Evolutionary conservation across 495 filamentous ascomycete species (phyloP).

Genomic region (Xylaria longipes): DNA sequence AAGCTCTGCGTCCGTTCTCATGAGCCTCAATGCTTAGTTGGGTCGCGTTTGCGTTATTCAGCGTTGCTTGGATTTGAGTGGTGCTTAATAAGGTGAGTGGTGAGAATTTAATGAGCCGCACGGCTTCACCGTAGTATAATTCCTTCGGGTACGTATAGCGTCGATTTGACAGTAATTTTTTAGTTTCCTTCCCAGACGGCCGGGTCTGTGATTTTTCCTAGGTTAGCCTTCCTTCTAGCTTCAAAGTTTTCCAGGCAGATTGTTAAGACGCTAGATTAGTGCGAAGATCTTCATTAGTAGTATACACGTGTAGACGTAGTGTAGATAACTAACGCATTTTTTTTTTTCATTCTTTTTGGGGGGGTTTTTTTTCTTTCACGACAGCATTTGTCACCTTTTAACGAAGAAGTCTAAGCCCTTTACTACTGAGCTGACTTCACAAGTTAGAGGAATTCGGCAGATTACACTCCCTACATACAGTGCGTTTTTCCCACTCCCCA

Average conservation of each 20-base stretch:
- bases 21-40: background rate
- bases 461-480: background rate
- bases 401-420: constrained; percentile 1
- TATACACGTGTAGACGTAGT: no score
- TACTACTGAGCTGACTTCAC: constrained; percentile 12
- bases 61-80: background rate
- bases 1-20: constrained; percentile 4
- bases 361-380: background rate
- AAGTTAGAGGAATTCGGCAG: background rate
- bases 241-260: background rate
- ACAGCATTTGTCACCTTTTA: constrained; percentile 2
- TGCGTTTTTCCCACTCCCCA: background rate
- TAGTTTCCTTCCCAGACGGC: background rate
- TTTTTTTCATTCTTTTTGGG: no score
- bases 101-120: constrained; percentile 6
- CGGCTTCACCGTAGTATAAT: constrained; percentile 24
- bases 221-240: background rate
- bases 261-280: constrained; percentile 10
- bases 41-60: background rate
- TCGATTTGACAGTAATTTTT: background rate
- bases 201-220: constrained; percentile 10
- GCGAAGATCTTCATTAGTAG: constrained; percentile 20
- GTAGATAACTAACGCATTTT: background rate
- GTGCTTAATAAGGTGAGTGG: background rate
- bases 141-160: constrained; percentile 3